Percentiles rank a stretch among this genome's conserved stretches.
These are phyloP conservation scores for Fraxinus greggii DNA, from an alignment of 305 asterid species.

Conservation along the genomic window DNA sequence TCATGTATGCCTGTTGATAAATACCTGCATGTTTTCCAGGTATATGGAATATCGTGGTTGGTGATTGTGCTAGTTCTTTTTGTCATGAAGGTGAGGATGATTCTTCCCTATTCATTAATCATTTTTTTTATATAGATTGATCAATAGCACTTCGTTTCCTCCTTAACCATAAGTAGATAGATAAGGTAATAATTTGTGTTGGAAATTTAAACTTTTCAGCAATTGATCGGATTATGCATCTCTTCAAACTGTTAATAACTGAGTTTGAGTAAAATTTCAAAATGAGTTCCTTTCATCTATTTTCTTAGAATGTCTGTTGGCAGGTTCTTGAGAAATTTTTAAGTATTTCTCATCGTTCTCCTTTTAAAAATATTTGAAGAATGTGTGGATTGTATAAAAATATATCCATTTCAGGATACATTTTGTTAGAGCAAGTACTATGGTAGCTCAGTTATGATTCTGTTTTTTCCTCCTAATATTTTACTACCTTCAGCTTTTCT, in stretches of 20 bases:
- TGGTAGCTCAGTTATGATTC: not conserved
- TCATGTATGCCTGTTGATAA: conserved; percentile 22
- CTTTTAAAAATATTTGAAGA: not conserved
- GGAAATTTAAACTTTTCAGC: not conserved
- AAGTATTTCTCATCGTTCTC: not conserved
- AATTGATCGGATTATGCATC: not conserved
- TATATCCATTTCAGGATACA: not conserved
- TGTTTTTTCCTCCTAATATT: not conserved
- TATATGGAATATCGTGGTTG: conserved; percentile 83
- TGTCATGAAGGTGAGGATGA: conserved; percentile 77
- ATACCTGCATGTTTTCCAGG: conserved; percentile 42
- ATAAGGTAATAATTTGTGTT: not conserved
- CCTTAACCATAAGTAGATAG: not conserved
- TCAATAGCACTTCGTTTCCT: not conserved
- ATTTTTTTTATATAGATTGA: too few species aligned
- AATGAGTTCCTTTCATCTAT: not conserved
- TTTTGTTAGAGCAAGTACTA: not conserved
- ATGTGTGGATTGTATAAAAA: not conserved
- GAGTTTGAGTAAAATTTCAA: not conserved
- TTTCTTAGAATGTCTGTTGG: not conserved
- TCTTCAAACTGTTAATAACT: not conserved
- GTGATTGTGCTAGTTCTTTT: conserved; percentile 69
- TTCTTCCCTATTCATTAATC: not conserved
- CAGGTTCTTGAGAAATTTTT: not conserved
- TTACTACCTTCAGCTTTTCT: not conserved